Conservation (phyloP, 192 early-diverging fungal genomes). For the Ambispora gerdemannii region DNA sequence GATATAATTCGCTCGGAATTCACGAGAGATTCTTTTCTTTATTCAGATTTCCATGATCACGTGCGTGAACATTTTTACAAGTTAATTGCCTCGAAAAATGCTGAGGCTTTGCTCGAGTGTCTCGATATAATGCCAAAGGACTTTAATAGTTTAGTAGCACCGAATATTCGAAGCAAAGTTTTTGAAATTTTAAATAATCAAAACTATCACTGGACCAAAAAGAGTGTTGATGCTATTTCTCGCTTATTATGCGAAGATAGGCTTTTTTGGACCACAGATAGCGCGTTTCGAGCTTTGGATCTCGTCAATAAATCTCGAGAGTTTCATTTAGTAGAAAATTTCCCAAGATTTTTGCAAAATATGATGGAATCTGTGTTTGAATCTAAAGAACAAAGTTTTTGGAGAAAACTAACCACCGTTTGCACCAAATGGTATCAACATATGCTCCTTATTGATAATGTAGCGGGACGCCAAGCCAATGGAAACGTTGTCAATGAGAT, state of each 20-base stretch:
- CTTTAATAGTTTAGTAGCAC: not conserved
- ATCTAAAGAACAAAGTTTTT: not conserved
- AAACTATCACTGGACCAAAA: not conserved
- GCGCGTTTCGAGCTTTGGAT: not conserved
- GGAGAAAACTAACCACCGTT: not conserved
- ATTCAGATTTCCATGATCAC: not conserved
- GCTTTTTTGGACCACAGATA: not conserved
- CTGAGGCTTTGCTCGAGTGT: not conserved
- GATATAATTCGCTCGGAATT: not conserved
- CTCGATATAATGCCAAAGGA: not conserved
- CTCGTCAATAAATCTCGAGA: not conserved
- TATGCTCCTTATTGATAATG: no score
- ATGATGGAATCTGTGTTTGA: not conserved
- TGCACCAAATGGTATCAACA: not conserved
- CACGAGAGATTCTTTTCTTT: not conserved
- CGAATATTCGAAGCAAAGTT: not conserved
- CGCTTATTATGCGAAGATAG: not conserved
- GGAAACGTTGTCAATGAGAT: not conserved
- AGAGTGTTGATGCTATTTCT: not conserved
- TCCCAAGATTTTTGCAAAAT: not conserved
- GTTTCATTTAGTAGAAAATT: not conserved
- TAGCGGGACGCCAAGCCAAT: no score
- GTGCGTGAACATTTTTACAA: not conserved
- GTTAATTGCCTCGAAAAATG: not conserved
- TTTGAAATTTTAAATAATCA: not conserved